Evolutionary conservation across 2,329 filamentous ascomycete genomes (phyloP).

Genomic region (Sclerotinia trifoliorum): DNA sequence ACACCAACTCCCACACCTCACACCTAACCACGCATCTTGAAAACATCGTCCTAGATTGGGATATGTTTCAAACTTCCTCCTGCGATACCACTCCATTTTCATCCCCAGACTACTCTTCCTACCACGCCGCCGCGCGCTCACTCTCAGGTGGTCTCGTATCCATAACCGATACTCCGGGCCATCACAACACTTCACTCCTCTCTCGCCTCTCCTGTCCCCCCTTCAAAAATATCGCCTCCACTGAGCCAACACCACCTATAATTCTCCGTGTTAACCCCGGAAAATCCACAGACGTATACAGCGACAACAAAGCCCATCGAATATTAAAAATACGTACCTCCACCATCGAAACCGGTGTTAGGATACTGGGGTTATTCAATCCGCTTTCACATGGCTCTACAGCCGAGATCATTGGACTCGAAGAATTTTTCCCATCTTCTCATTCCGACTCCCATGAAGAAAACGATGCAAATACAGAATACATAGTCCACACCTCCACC

Average conservation of each 20-base stretch:
- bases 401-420: not conserved
- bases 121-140: conserved; percentile 24
- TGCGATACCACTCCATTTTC: no score
- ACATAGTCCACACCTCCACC: not conserved
- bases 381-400: not conserved
- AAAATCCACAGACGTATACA: conserved; percentile 24
- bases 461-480: not conserved
- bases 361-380: conserved; percentile 23
- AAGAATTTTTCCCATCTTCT: not conserved
- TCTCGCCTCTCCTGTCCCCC: not conserved
- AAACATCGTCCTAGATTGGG: conserved; percentile 23
- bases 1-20: conserved; percentile 25
- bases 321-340: conserved; percentile 21
- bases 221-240: no score
- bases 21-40: conserved; percentile 25
- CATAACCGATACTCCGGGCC: conserved; percentile 25
- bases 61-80: conserved; percentile 26
- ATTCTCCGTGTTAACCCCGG: conserved; percentile 19
- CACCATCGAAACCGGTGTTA: conserved; percentile 12
- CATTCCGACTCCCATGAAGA: not conserved
- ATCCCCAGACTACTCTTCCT: conserved; percentile 21
- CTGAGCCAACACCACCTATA: not conserved
- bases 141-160: conserved; percentile 27
- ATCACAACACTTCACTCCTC: conserved; percentile 21
- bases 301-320: conserved; percentile 9